phyloP scores from a whole-genome alignment of 768 basidiomycete species.

The Xerocomus brunneocitrinus region DNA sequence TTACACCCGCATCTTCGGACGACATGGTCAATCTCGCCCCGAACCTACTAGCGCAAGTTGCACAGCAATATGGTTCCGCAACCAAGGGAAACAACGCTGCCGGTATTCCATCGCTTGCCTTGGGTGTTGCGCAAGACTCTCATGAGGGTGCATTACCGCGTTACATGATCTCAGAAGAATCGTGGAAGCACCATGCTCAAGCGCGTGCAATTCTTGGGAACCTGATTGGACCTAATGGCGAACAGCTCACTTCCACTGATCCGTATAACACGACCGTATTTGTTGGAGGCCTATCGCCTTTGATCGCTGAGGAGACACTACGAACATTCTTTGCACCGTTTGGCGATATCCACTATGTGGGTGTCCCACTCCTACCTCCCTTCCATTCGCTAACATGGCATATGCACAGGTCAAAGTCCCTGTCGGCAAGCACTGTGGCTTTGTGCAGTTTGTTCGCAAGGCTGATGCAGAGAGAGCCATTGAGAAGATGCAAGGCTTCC shows the following conservation, averaged over 20 bases:
- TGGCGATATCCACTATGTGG: conserved; percentile 87
- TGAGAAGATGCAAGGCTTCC: conserved; percentile 96
- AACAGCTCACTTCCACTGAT: conserved; percentile 82
- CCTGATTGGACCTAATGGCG: conserved; percentile 80
- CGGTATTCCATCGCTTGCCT: conserved; percentile 27
- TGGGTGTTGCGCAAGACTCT: conserved; percentile 41
- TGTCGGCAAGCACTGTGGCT: conserved; percentile 91
- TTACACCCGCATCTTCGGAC: conserved; percentile 47
- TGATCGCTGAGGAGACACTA: conserved; percentile 88
- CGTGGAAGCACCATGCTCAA: conserved; percentile 82
- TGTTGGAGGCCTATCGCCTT: conserved; percentile 83
- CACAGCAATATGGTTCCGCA: conserved; percentile 43
- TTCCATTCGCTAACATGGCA: conserved; percentile 2
- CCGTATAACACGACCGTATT: conserved; percentile 98
- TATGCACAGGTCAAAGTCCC: conserved; percentile 84
- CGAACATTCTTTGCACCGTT: conserved; percentile 90
- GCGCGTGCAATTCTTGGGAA: conserved; percentile 79
- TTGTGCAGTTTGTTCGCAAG: conserved; percentile 92
- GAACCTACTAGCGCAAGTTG: conserved; percentile 43
- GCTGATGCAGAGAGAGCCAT: conserved; percentile 90
- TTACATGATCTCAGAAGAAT: conserved; percentile 65
- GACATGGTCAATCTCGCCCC: conserved; percentile 49
- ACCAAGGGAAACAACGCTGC: conserved; percentile 26
- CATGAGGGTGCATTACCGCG: conserved; percentile 41
- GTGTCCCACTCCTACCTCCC: conserved; percentile 8